Evolutionary conservation across 345 rosid species (phyloP).

Genomic region (Turritis glabra): DNA sequence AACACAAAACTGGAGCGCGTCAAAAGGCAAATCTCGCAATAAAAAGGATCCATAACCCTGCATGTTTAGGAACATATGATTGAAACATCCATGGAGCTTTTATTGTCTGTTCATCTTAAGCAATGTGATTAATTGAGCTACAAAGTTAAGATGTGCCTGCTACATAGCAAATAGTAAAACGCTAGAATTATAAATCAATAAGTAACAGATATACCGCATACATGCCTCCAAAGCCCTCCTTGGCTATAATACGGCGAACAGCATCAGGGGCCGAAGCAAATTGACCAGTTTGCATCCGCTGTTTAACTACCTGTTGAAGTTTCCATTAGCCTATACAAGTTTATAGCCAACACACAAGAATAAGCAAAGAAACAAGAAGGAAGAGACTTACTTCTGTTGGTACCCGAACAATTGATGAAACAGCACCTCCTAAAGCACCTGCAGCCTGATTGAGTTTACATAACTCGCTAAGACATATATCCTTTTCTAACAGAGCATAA

Average conservation of each 20-base stretch:
- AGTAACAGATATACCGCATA: slow-evolving; percentile 55
- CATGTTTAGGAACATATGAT: slow-evolving; percentile 18
- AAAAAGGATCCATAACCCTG: slow-evolving; percentile 92
- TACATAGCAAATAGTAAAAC: slow-evolving; percentile 3
- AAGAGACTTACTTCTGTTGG: slow-evolving; percentile 63
- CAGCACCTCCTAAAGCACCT: slow-evolving; percentile 78
- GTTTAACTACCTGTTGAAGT: slow-evolving; percentile 62
- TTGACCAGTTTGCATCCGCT: slow-evolving; percentile 77
- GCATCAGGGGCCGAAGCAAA: slow-evolving; percentile 68
- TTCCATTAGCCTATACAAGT: slow-evolving; percentile 8
- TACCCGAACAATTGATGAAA: slow-evolving; percentile 73
- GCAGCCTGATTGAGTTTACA: slow-evolving; percentile 66
- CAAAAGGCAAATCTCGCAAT: slow-evolving; percentile 91
- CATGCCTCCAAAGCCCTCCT: slow-evolving; percentile 68
- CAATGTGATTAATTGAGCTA: background rate
- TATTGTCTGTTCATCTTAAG: background rate
- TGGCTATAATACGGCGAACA: slow-evolving; percentile 58
- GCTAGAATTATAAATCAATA: slow-evolving; percentile 11
- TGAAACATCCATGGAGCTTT: background rate
- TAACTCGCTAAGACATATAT: slow-evolving; percentile 34
- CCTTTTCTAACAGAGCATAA: background rate
- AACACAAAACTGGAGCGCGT: slow-evolving; percentile 87
- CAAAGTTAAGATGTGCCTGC: background rate
- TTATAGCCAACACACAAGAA: background rate
- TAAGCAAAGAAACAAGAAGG: slow-evolving; percentile 5